Evolutionary conservation across 2,329 filamentous ascomycete species (phyloP).

Genomic region (Fusarium hainanense): DNA sequence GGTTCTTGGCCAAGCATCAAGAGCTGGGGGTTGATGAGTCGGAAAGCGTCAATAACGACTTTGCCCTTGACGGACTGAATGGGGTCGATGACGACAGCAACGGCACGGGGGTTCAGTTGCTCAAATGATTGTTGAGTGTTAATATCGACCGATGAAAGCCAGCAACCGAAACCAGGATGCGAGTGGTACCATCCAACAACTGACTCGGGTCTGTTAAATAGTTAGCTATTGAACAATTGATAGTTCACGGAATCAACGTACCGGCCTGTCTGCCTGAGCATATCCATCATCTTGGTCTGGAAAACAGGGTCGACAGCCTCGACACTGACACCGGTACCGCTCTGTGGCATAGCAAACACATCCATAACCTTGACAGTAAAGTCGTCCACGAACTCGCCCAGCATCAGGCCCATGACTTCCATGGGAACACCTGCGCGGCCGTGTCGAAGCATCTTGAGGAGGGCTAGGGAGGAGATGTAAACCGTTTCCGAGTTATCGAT

Average conservation of each 20-base stretch:
- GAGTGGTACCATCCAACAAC: conserved; percentile 99
- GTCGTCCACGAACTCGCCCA: conserved; percentile 98
- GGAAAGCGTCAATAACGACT: conserved; percentile 98
- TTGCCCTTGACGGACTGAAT: conserved; percentile 99
- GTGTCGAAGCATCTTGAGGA: conserved; percentile 98
- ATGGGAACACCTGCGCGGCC: conserved; percentile 97
- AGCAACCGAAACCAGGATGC: conserved; percentile 98
- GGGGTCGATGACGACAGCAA: conserved; percentile 97
- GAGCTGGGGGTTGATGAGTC: conserved; percentile 96
- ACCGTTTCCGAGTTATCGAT: conserved; percentile 99
- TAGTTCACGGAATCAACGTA: conserved; percentile 56
- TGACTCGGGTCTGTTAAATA: conserved; percentile 79
- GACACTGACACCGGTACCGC: conserved; percentile 96
- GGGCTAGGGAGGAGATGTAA: conserved; percentile 96
- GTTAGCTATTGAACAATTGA: conserved; percentile 28
- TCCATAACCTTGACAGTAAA: conserved; percentile 98
- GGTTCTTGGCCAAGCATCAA: conserved; percentile 98
- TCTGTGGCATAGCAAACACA: conserved; percentile 99
- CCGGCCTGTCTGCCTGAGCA: conserved; percentile 97
- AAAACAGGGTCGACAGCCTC: conserved; percentile 99
- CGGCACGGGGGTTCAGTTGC: conserved; percentile 94
- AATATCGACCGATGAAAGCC: conserved; percentile 98
- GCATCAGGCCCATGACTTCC: conserved; percentile 99
- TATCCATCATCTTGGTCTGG: conserved; percentile 99
- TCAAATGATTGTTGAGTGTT: conserved; percentile 99